Evolutionary conservation across 257 asterid species (phyloP).

Genomic region (Handroanthus guayacan): DNA sequence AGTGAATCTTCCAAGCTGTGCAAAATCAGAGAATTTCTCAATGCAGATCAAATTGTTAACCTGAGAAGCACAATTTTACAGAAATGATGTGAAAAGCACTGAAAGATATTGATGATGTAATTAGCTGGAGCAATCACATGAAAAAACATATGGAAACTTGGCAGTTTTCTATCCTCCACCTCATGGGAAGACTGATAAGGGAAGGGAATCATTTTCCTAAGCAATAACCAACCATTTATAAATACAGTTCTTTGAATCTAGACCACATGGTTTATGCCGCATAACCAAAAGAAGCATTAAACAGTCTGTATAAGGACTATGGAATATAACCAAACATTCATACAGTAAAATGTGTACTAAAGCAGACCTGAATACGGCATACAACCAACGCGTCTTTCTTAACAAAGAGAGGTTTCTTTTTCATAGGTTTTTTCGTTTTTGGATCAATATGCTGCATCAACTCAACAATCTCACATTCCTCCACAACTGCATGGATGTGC

Average conservation of each 20-base stretch:
- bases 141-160: not conserved
- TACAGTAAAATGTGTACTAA: not conserved
- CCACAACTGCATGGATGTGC: slow-evolving; percentile 89
- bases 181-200: slow-evolving; percentile 11
- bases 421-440: slow-evolving; percentile 75
- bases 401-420: slow-evolving; percentile 89
- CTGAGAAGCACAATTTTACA: slow-evolving; percentile 51
- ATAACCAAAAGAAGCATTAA: not conserved
- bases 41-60: slow-evolving; percentile 76
- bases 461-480: slow-evolving; percentile 95
- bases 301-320: not conserved
- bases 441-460: slow-evolving; percentile 81
- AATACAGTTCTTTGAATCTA: not conserved
- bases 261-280: not conserved
- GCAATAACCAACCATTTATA: not conserved
- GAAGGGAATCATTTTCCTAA: not conserved
- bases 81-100: slow-evolving; percentile 1
- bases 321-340: slow-evolving; percentile 5
- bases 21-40: slow-evolving; percentile 76
- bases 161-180: not conserved
- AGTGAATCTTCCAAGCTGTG: slow-evolving; percentile 93
- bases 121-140: slow-evolving; percentile 1
- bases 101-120: not conserved
- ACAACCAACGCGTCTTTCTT: slow-evolving; percentile 80
- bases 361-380: slow-evolving; percentile 81